Percentiles rank a stretch among this genome's conserved stretches.
Evolutionary conservation across 306 rosid species (phyloP).

Genomic region (Cajanus cajan): DNA sequence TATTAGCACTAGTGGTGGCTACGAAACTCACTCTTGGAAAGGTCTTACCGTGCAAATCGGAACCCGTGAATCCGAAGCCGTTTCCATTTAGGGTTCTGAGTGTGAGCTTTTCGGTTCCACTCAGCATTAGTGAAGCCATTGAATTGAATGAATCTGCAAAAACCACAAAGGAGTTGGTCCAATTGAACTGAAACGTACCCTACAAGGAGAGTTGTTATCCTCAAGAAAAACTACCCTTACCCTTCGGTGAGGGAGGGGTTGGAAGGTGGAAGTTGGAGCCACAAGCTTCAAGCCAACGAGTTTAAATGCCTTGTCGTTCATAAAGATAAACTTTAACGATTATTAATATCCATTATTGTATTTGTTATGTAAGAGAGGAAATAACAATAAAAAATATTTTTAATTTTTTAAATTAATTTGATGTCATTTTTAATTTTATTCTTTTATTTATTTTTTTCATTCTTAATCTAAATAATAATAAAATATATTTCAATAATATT

Average conservation of each 20-base stretch:
- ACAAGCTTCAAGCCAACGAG: no score
- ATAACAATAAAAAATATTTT: no score
- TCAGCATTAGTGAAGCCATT: slow-evolving; percentile 76
- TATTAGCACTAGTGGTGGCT: slow-evolving; percentile 29
- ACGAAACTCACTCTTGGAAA: slow-evolving; percentile 43
- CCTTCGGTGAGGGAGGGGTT: not conserved
- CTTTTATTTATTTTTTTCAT: no score
- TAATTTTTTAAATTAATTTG: no score
- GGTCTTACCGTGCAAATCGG: slow-evolving; percentile 44
- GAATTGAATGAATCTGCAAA: slow-evolving; percentile 22
- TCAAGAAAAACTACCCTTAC: no score
- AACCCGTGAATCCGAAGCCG: slow-evolving; percentile 44
- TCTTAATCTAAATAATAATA: no score
- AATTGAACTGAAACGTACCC: slow-evolving; percentile 1
- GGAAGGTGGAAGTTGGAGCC: not conserved
- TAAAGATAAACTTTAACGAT: no score
- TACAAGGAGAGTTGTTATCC: not conserved
- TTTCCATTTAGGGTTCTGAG: slow-evolving; percentile 55
- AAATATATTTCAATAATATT: no score
- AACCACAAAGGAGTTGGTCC: not conserved
- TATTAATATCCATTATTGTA: no score
- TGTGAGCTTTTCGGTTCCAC: slow-evolving; percentile 63
- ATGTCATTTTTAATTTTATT: no score
- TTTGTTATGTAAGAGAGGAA: no score
- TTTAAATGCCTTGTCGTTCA: no score